Percentiles rank a stretch among this genome's conserved stretches.
Conservation (phyloP, 1,284 basidiomycete species). For the Inonotus obliquus region DNA sequence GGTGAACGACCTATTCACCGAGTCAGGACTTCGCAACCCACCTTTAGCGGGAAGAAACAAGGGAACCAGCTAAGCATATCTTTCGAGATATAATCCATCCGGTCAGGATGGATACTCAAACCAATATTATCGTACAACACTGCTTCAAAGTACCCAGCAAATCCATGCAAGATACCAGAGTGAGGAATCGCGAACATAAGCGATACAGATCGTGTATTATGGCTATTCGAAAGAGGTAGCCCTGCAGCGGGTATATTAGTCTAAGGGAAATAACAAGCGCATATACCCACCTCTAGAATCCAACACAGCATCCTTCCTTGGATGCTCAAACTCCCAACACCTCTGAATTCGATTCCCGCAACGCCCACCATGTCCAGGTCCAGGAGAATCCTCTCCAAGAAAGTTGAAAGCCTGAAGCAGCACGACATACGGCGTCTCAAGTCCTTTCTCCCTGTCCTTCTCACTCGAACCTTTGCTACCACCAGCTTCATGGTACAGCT, state of each 20-base stretch:
- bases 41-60: slow-evolving; percentile 91
- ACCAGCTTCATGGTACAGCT: slow-evolving; percentile 81
- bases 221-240: slow-evolving; percentile 80
- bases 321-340: slow-evolving; percentile 98
- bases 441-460: slow-evolving; percentile 41
- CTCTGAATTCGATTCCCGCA: slow-evolving; percentile 87
- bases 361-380: slow-evolving; percentile 45
- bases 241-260: slow-evolving; percentile 38
- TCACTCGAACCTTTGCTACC: slow-evolving; percentile 51
- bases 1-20: background rate
- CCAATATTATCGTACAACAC: slow-evolving; percentile 86
- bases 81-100: slow-evolving; percentile 76
- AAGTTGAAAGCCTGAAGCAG: slow-evolving; percentile 94
- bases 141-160: slow-evolving; percentile 98
- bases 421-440: slow-evolving; percentile 97
- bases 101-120: slow-evolving; percentile 91
- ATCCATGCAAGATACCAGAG: slow-evolving; percentile 92
- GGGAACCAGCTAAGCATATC: slow-evolving; percentile 99
- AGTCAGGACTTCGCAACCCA: slow-evolving; percentile 28
- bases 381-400: slow-evolving; percentile 68
- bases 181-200: slow-evolving; percentile 92
- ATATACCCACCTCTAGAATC: slow-evolving; percentile 58
- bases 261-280: background rate
- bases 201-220: slow-evolving; percentile 78
- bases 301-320: slow-evolving; percentile 71